Conservation (phyloP, 345 rosid genomes). For the Capsella bursapastoris region DNA sequence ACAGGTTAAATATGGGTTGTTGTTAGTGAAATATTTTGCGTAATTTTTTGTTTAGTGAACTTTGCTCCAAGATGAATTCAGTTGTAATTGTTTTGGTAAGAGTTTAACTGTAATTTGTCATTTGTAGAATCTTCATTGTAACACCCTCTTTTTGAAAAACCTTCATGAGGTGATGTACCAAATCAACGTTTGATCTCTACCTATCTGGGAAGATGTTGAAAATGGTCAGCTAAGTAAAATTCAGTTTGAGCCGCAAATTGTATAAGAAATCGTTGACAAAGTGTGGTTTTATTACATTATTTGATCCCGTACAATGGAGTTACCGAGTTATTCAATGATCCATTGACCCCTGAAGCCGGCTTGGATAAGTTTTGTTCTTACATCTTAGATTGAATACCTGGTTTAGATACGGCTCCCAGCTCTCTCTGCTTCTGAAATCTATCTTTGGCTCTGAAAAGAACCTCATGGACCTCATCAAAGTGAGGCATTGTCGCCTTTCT, state of each 20-base stretch:
- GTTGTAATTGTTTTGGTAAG: too few relatives aligned
- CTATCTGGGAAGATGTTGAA: not conserved
- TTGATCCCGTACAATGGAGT: not conserved
- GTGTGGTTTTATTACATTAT: not conserved
- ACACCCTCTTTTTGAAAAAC: too few relatives aligned
- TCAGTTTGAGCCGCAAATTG: not conserved
- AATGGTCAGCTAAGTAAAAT: not conserved
- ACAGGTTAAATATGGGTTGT: too few relatives aligned
- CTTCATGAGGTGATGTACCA: too few relatives aligned
- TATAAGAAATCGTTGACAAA: not conserved
- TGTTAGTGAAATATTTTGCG: too few relatives aligned
- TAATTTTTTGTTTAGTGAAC: too few relatives aligned
- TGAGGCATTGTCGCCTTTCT: conserved; percentile 70
- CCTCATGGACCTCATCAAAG: conserved; percentile 73
- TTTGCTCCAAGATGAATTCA: too few relatives aligned
- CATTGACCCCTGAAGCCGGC: not conserved
- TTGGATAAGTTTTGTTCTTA: conserved; percentile 29
- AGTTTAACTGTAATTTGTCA: too few relatives aligned
- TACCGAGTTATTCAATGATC: not conserved
- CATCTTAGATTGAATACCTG: conserved; percentile 50
- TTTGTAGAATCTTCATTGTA: too few relatives aligned
- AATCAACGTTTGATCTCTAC: not conserved
- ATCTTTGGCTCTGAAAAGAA: conserved; percentile 54
- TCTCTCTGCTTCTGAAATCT: conserved; percentile 46
- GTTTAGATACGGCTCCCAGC: conserved; percentile 39